These are phyloP conservation scores for Phytophthora palmivora DNA, from an alignment of 352 stramenopile species.

Conservation along the genomic window DNA sequence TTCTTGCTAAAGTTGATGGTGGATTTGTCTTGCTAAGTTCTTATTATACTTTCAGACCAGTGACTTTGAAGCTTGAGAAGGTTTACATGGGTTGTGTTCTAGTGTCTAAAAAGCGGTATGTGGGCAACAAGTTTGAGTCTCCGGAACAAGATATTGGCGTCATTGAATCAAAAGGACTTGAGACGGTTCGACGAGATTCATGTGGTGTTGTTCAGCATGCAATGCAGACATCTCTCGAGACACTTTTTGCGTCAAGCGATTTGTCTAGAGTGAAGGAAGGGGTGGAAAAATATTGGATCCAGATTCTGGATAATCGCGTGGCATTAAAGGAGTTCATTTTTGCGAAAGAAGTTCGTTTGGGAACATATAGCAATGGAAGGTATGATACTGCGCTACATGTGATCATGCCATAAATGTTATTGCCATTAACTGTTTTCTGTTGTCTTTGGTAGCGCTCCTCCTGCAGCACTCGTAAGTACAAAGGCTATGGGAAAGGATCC, in stretches of 20 bases:
- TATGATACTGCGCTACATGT: constrained; percentile 12
- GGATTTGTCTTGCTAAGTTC: neutral
- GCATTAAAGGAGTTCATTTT: constrained; percentile 86
- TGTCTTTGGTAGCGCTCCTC: constrained; percentile 54
- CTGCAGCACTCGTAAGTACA: constrained; percentile 77
- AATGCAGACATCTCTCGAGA: constrained; percentile 70
- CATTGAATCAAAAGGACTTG: constrained; percentile 93
- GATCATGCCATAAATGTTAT: neutral
- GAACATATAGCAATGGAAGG: constrained; percentile 77
- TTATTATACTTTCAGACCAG: constrained; percentile 45
- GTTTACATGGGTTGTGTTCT: constrained; percentile 94
- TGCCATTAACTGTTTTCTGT: neutral
- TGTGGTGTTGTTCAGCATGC: constrained; percentile 87
- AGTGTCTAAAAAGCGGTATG: constrained; percentile 97
- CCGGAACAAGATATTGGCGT: constrained; percentile 50
- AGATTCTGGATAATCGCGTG: constrained; percentile 72
- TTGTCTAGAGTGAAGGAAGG: constrained; percentile 72
- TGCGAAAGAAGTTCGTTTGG: constrained; percentile 86
- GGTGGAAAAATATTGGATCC: constrained; percentile 68
- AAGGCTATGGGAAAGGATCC: constrained; percentile 86
- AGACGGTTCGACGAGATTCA: constrained; percentile 93
- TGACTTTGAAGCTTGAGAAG: constrained; percentile 90
- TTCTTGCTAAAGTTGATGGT: neutral
- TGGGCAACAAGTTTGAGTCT: constrained; percentile 88
- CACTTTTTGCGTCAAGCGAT: constrained; percentile 75